phyloP scores from a whole-genome alignment of 805 yeast species.

The Aciculoconidium aculeatum region DNA sequence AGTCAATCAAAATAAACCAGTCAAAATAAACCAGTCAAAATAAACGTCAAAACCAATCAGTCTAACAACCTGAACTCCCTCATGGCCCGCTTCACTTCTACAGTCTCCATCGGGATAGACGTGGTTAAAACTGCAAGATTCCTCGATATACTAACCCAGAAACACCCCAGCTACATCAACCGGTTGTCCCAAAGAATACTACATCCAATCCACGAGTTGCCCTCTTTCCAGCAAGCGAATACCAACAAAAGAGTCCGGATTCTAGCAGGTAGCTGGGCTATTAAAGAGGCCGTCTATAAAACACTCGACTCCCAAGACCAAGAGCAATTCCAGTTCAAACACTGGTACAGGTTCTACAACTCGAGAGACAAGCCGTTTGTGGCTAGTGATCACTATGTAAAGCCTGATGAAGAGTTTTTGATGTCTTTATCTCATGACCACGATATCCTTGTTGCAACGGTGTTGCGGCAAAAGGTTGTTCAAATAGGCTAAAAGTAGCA shows the following conservation, averaged over 20 bases:
- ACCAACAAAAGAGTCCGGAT: slow-evolving; percentile 21
- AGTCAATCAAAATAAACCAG: too few species aligned
- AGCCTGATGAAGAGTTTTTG: slow-evolving; percentile 40
- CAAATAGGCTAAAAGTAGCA: too few species aligned
- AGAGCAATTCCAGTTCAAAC: slow-evolving; percentile 43
- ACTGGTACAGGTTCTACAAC: slow-evolving; percentile 50
- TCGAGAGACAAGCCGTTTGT: slow-evolving; percentile 41
- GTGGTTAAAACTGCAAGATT: slow-evolving; percentile 45
- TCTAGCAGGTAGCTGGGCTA: slow-evolving; percentile 62
- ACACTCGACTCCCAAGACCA: slow-evolving; percentile 48
- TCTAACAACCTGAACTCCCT: too few species aligned
- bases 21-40: too few species aligned
- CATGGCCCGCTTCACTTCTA: slow-evolving; percentile 1
- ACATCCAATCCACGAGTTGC: slow-evolving; percentile 41
- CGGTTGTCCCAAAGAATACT: slow-evolving; percentile 45
- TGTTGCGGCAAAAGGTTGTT: slow-evolving; percentile 35
- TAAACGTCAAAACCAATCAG: too few species aligned
- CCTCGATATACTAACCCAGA: slow-evolving; percentile 29
- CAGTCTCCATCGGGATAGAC: slow-evolving; percentile 47
- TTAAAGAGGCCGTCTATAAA: slow-evolving; percentile 71
- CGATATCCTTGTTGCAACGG: slow-evolving; percentile 51
- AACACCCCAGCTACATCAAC: slow-evolving; percentile 24
- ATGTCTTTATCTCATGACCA: slow-evolving; percentile 63
- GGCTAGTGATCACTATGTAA: slow-evolving; percentile 21
- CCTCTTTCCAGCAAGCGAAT: slow-evolving; percentile 22